These are phyloP conservation scores for Mycosphaerella sp. DNA, from an alignment of 2,329 filamentous ascomycete species.

Conservation along the genomic window DNA sequence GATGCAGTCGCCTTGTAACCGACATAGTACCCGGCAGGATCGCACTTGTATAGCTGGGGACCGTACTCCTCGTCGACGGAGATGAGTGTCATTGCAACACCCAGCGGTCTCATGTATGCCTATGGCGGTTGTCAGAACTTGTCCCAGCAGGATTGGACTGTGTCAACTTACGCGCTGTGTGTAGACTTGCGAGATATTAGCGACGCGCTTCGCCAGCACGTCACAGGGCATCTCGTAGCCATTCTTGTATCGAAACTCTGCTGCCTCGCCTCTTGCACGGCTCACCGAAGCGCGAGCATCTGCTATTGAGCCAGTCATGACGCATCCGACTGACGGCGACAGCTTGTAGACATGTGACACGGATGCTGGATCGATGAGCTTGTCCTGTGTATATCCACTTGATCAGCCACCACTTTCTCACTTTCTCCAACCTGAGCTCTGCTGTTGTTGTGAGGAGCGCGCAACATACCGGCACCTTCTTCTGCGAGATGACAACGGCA, in stretches of 20 bases:
- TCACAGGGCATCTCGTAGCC: slow-evolving; percentile 99
- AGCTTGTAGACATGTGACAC: slow-evolving; percentile 97
- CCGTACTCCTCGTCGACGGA: slow-evolving; percentile 88
- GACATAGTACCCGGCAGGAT: slow-evolving; percentile 95
- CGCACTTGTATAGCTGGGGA: slow-evolving; percentile 95
- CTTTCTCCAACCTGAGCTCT: not conserved
- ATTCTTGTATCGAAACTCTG: slow-evolving; percentile 97
- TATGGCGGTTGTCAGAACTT: slow-evolving; percentile 38
- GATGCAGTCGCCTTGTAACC: slow-evolving; percentile 98
- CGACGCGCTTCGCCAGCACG: slow-evolving; percentile 89
- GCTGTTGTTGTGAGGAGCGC: not conserved
- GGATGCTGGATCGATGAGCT: slow-evolving; percentile 94
- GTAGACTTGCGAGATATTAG: slow-evolving; percentile 99
- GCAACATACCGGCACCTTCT: slow-evolving; percentile 89
- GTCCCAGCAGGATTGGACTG: not conserved
- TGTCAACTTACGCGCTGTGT: slow-evolving; percentile 72
- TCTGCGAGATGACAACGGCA: slow-evolving; percentile 94
- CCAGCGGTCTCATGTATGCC: slow-evolving; percentile 97
- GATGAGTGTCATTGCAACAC: slow-evolving; percentile 91
- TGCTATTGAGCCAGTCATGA: slow-evolving; percentile 98
- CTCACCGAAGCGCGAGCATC: slow-evolving; percentile 91
- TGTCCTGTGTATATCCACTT: slow-evolving; percentile 62
- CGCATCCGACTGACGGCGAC: slow-evolving; percentile 91
- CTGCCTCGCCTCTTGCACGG: slow-evolving; percentile 89
- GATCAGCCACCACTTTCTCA: slow-evolving; percentile 16